phyloP scores from a whole-genome alignment of 1,139 yeast genomes.

The Hyphopichia buzzinii region DNA sequence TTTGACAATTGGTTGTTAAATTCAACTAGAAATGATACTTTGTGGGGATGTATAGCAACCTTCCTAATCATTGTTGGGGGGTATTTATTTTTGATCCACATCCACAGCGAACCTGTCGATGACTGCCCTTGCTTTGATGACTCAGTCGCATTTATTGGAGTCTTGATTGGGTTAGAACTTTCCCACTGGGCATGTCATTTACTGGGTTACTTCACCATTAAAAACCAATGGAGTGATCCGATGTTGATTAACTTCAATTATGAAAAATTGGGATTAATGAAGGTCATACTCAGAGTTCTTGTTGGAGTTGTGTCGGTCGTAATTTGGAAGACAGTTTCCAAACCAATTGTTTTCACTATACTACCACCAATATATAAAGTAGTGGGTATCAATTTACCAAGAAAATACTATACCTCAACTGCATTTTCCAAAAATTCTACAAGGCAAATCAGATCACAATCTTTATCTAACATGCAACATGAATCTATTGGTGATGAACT shows the following conservation, averaged over 20 bases:
- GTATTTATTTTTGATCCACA: slow-evolving; percentile 53
- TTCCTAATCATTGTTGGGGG: slow-evolving; percentile 37
- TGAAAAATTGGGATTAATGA: slow-evolving; percentile 39
- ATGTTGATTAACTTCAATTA: slow-evolving; percentile 39
- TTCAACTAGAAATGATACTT: slow-evolving; percentile 16
- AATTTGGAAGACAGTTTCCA: slow-evolving; percentile 66
- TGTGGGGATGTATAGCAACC: slow-evolving; percentile 25
- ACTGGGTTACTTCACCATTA: slow-evolving; percentile 21
- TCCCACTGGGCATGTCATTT: slow-evolving; percentile 44
- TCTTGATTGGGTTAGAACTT: slow-evolving; percentile 69
- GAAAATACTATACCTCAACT: slow-evolving; percentile 38
- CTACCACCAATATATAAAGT: slow-evolving; percentile 48
- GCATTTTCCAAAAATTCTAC: slow-evolving; percentile 37
- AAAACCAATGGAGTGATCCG: slow-evolving; percentile 23
- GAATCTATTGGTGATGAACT: slow-evolving; percentile 37
- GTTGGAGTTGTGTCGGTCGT: slow-evolving; percentile 63
- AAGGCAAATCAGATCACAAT: slow-evolving; percentile 37
- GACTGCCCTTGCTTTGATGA: slow-evolving; percentile 97
- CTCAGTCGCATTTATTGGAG: slow-evolving; percentile 91
- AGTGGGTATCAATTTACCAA: slow-evolving; percentile 42
- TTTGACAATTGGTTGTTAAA: slow-evolving; percentile 41
- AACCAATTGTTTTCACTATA: slow-evolving; percentile 55
- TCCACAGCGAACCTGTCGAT: slow-evolving; percentile 85
- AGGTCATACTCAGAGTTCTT: slow-evolving; percentile 43
- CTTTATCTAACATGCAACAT: slow-evolving; percentile 35